Conservation (phyloP, 331 rosid genomes). For the Rosa hybrid region DNA sequence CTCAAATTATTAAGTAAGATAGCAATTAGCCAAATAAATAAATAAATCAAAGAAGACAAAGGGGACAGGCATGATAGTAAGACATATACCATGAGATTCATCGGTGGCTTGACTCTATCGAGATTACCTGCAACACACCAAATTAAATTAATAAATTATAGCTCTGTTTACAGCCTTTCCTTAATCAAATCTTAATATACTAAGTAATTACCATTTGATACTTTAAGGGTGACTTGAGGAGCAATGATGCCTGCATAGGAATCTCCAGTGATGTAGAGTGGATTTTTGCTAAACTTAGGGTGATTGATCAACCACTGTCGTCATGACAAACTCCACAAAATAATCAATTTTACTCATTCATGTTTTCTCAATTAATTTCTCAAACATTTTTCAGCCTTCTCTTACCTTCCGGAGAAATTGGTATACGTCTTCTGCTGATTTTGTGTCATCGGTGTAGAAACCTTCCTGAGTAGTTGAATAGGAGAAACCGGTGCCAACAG, state of each 20-base stretch:
- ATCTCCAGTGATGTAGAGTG: slow-evolving; percentile 23
- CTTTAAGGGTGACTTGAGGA: slow-evolving; percentile 15
- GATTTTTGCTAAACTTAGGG: slow-evolving; percentile 15
- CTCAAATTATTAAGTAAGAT: neutral
- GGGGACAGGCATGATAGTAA: neutral
- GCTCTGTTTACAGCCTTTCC: neutral
- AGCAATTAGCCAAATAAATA: neutral
- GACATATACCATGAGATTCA: slow-evolving; percentile 10
- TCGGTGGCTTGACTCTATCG: neutral
- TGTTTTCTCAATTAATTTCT: neutral
- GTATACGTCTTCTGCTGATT: neutral
- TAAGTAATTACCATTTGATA: slow-evolving; percentile 3
- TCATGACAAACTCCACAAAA: neutral
- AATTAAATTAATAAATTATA: too few species aligned
- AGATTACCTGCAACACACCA: slow-evolving; percentile 5
- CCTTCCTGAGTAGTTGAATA: neutral
- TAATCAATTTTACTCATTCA: neutral
- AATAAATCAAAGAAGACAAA: too few species aligned
- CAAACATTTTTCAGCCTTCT: neutral
- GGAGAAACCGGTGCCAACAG: slow-evolving; percentile 22
- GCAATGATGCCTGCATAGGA: slow-evolving; percentile 24
- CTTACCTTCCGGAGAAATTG: slow-evolving; percentile 9
- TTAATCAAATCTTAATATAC: too few species aligned
- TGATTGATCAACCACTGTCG: slow-evolving; percentile 31
- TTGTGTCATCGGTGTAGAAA: neutral